A percentile compares a stretch with the other conserved stretches of the same genome.
Conservation (phyloP, 2,329 filamentous ascomycete genomes). For the Fusarium humuli region DNA sequence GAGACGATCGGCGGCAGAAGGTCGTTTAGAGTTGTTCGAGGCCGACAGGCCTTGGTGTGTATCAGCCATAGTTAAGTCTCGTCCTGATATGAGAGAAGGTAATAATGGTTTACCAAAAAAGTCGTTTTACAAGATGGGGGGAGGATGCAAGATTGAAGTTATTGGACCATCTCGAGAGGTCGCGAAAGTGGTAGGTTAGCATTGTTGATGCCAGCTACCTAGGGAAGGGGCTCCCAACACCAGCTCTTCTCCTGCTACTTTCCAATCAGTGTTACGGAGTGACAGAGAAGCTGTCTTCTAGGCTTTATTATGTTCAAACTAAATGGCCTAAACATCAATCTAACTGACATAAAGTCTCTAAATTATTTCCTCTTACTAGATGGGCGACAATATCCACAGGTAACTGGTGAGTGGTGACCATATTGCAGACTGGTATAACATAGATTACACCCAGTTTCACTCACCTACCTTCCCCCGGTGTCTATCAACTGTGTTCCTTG, state of each 20-base stretch:
- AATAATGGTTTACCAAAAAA: slow-evolving; percentile 1
- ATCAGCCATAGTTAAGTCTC: not conserved
- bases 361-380: not conserved
- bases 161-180: not conserved
- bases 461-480: not conserved
- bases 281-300: not conserved
- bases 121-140: not conserved
- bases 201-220: not conserved
- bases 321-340: not conserved
- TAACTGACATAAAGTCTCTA: not conserved
- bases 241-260: not conserved
- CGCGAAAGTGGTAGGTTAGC: not conserved
- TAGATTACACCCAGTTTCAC: not conserved
- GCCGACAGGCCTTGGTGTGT: not conserved
- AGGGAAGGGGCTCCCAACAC: not conserved
- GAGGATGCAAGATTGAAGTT: not conserved
- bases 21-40: not conserved
- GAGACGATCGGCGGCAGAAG: not conserved
- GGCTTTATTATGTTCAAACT: not conserved
- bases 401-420: not conserved
- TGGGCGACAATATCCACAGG: not conserved
- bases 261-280: not conserved
- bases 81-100: not conserved
- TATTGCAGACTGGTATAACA: not conserved
- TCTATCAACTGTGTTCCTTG: not conserved